A percentile compares a stretch with the other conserved stretches of the same genome.
Conservation (phyloP, 2,329 filamentous ascomycete species). For the Rhexocercosporidium sp. region DNA sequence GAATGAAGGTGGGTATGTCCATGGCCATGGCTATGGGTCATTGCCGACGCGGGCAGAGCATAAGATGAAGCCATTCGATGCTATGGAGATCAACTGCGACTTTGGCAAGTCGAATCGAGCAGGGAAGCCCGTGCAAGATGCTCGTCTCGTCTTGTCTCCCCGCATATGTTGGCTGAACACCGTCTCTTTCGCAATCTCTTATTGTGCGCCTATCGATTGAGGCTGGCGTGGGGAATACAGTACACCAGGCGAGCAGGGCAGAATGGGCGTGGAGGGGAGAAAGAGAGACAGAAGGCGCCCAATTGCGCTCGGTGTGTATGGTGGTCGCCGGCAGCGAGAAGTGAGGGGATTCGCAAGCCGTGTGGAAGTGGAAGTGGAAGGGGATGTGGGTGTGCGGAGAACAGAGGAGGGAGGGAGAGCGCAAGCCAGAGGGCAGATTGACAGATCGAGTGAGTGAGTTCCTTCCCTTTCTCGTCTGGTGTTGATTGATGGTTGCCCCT, state of each 20-base stretch:
- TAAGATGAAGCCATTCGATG: conserved; percentile 42
- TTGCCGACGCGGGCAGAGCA: conserved; percentile 42
- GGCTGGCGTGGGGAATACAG: conserved; percentile 3
- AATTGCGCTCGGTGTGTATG: neutral
- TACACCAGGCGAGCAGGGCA: no score
- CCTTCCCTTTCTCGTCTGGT: conserved; percentile 19
- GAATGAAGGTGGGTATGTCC: conserved; percentile 43
- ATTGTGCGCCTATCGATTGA: conserved; percentile 10
- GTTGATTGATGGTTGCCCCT: conserved; percentile 25
- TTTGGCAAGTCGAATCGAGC: conserved; percentile 27
- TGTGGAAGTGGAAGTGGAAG: no score
- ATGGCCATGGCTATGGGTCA: conserved; percentile 41
- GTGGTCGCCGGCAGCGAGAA: neutral
- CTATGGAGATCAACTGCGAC: conserved; percentile 14
- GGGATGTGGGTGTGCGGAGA: conserved; percentile 2
- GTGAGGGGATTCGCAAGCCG: conserved; percentile 23
- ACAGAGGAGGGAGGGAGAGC: neutral
- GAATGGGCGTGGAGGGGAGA: neutral
- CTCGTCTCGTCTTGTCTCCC: conserved; percentile 16
- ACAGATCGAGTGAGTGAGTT: no score
- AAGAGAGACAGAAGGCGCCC: neutral
- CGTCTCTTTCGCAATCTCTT: conserved; percentile 22
- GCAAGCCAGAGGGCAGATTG: neutral
- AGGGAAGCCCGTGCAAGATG: conserved; percentile 26
- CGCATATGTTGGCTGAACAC: conserved; percentile 26